phyloP scores from a whole-genome alignment of 805 yeast genomes.

The Pichia heedii region DNA sequence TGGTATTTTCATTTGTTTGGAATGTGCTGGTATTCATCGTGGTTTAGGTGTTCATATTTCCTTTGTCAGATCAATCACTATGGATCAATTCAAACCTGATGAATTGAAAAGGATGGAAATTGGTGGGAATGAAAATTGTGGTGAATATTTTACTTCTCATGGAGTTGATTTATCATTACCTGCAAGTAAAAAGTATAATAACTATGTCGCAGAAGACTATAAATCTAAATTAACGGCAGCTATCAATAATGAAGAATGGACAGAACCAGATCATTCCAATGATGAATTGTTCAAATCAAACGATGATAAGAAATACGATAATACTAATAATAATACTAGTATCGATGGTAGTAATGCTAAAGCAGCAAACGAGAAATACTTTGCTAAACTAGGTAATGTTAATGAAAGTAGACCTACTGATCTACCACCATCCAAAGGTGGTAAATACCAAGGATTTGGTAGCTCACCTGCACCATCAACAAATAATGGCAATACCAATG shows the following conservation, averaged over 20 bases:
- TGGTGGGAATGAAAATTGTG: slow-evolving; percentile 83
- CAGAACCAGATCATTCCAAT: slow-evolving; percentile 51
- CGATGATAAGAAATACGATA: background rate
- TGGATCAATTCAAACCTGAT: slow-evolving; percentile 96
- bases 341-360: slow-evolving; percentile 22
- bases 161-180: slow-evolving; percentile 61
- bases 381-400: slow-evolving; percentile 65
- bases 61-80: slow-evolving; percentile 91
- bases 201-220: slow-evolving; percentile 91
- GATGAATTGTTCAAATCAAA: slow-evolving; percentile 29
- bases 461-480: slow-evolving; percentile 49
- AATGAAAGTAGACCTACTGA: slow-evolving; percentile 68
- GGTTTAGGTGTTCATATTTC: slow-evolving; percentile 96
- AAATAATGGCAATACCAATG: slow-evolving; percentile 9
- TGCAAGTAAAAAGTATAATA: slow-evolving; percentile 71
- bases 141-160: slow-evolving; percentile 55
- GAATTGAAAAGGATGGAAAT: slow-evolving; percentile 85
- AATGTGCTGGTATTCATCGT: slow-evolving; percentile 95
- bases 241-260: slow-evolving; percentile 65
- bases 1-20: slow-evolving; percentile 94
- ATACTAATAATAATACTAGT: background rate
- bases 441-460: slow-evolving; percentile 88
- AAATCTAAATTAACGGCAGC: slow-evolving; percentile 69
- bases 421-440: slow-evolving; percentile 90
- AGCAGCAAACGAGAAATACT: slow-evolving; percentile 69